Percentiles rank a stretch among this genome's conserved stretches.
Evolutionary conservation across 2,329 filamentous ascomycete species (phyloP).

Genomic region (Magnaporthiopsis rhizophila): DNA sequence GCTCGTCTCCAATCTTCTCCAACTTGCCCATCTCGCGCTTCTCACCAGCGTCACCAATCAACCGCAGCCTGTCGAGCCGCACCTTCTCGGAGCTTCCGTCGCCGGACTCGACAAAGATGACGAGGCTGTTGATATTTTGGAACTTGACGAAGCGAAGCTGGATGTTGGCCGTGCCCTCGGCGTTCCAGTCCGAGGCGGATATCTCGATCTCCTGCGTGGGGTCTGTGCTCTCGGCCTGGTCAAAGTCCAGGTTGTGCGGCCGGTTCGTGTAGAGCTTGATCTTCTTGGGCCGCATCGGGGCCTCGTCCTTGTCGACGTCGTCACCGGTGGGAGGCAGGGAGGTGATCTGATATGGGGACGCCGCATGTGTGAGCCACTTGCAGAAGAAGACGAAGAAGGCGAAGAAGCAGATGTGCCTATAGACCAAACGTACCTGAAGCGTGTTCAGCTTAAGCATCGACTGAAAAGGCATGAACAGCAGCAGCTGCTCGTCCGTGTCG

Average conservation of each 20-base stretch:
- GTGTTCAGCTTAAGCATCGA: conserved; percentile 84
- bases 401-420: not conserved
- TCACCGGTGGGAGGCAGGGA: conserved; percentile 58
- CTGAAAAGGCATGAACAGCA: conserved; percentile 88
- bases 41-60: conserved; percentile 85
- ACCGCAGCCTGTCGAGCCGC: conserved; percentile 66
- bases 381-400: not conserved
- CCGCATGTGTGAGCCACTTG: conserved; percentile 9
- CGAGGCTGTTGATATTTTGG: conserved; percentile 81
- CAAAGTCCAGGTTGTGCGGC: conserved; percentile 85
- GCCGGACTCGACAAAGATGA: conserved; percentile 83
- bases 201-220: conserved; percentile 76
- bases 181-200: conserved; percentile 71
- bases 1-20: conserved; percentile 83
- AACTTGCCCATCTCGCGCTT: conserved; percentile 91
- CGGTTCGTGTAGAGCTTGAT: conserved; percentile 84
- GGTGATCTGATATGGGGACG: conserved; percentile 57
- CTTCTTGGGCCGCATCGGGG: conserved; percentile 71
- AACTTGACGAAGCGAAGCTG: conserved; percentile 90
- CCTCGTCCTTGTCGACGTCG: conserved; percentile 56
- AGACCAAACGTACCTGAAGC: conserved; percentile 44
- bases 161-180: conserved; percentile 64
- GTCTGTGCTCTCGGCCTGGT: conserved; percentile 81
- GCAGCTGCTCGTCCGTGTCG: conserved; percentile 92
- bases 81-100: conserved; percentile 69